phyloP scores from a whole-genome alignment of 768 basidiomycete species.

The Leccinum barrowsii region DNA sequence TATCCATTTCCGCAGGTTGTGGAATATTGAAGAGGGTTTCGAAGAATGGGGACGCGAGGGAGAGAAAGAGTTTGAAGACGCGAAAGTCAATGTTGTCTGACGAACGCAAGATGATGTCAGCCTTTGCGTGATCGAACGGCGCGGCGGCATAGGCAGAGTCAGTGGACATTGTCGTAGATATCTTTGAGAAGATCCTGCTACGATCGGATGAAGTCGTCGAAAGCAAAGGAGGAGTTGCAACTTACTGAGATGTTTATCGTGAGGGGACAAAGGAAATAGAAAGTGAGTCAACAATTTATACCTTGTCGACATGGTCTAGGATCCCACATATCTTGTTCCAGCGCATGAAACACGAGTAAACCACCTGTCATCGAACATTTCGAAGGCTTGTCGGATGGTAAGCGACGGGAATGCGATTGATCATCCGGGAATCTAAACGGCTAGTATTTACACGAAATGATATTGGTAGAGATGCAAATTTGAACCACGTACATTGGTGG shows the following conservation, averaged over 20 bases:
- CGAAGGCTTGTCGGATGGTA: not conserved
- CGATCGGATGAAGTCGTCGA: not conserved
- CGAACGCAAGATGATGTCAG: slow-evolving; percentile 24
- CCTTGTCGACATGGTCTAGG: not conserved
- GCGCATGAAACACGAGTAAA: not conserved
- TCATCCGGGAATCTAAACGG: not conserved
- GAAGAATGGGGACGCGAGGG: slow-evolving; percentile 34
- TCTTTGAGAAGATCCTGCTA: not conserved
- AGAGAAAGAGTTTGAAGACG: slow-evolving; percentile 32
- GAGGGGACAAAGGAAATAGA: not conserved
- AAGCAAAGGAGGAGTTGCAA: not conserved
- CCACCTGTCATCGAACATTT: not conserved
- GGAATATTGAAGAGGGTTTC: slow-evolving; percentile 30
- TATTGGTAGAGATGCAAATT: not conserved
- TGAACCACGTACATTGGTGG: not conserved
- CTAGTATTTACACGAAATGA: not conserved
- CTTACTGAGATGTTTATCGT: slow-evolving; percentile 1
- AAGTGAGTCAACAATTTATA: not conserved
- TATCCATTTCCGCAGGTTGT: slow-evolving; percentile 15
- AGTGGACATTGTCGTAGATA: not conserved
- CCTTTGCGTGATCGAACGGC: slow-evolving; percentile 23
- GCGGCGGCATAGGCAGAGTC: slow-evolving; percentile 7
- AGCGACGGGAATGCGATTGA: not conserved
- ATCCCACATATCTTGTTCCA: no score
- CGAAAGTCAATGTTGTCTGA: slow-evolving; percentile 30